Evolutionary conservation across 106 monocot species (phyloP), one percentile per base, ranked within the genome.

Genomic region (Allium cepa): DNA sequence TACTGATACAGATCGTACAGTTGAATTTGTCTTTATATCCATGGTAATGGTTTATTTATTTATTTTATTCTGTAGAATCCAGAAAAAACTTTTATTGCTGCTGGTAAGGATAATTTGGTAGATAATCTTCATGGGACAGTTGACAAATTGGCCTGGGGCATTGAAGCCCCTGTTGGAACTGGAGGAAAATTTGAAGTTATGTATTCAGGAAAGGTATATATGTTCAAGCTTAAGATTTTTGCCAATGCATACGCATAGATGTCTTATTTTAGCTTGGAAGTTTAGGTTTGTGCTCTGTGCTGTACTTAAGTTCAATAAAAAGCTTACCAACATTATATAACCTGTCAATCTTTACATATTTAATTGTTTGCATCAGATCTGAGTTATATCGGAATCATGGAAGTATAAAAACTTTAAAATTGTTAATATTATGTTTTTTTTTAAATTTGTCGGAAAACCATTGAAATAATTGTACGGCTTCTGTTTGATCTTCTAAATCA

Each of bases 111-210:
- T 56, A 71, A 77, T 45, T 71, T 62, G 17, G 62, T 47, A 0
- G 97, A 99, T 79, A 13, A 64, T 67, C 89, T 99, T 49, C 26
- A 47, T 69, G 97, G 97, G 46, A 79, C 76, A 27, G 56, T 92
- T 53, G 97, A 92, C 76, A 82, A 89, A 47, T 47, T 90, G 53
- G 70, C 84, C 47, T 99, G 97, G 97, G 97, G 97, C 4, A 84
- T 87, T 72, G 86, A 90, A 64, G 72, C 88, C 67, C 83, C 82
- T 11, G 55, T 81, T 70, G 97, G 97, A 11, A 84, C 97, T 4
- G 84, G 84, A 26, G 97, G 87, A 14, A 77, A 86, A 49, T 99
- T 99, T 81, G 62, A 82, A 71, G 66, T 99, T 27, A 66, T 87
- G 10, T 92, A 79, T 74, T 71, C 87, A 10, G 79, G 75, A 64